Evolutionary conservation across 2,329 filamentous ascomycete genomes (phyloP), one percentile per base, ranked within the genome.

Genomic region (Fusarium subglutinans): DNA sequence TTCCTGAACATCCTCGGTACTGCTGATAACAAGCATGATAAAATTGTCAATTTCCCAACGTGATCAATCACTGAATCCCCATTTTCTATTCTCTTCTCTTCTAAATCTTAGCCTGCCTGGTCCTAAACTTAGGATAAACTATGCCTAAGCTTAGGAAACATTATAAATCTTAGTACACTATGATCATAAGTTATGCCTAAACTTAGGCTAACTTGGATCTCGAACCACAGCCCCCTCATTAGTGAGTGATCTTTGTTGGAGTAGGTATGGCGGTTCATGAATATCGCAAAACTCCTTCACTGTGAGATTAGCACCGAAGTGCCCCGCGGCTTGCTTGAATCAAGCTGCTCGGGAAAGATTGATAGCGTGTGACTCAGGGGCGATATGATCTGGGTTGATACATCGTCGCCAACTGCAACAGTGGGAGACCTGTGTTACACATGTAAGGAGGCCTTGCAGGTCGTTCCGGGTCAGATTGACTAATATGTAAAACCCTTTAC

Each of bases 401-500:
- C 50, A 37, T 0, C 13, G n/a, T 1, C 50, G 2, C 33, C 50
- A 38, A 3, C 22, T 37, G 7, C 17, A 37, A 0, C 1, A 6
- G 4, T 53, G 50, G 0, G 13, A 53, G 2, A 35, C 18, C 0
- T 15, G 33, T 0, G 1, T 0, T 0, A 4, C 13, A 0, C n/a
- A 53, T 0, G 33, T 35, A 0, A 53, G 33, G 0, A 53, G 4
- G 0, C 2, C 0, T 1, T 37, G 17, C 0, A 35, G 17, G 0
- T 53, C n/a, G 1, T 53, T 24, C 2, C n/a, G 0, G 3, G 1
- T 6, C 0, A 4, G 12, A 0, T 53, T 5, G 0, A 26, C 13
- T 0, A 53, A 6, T 1, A 37, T 37, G 0, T 37, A 26, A 1
- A 26, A 20, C 0, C 0, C 20, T 17, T 50, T 24, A 0, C 20